Conservation (phyloP, 768 basidiomycete genomes). For the Daedaleopsis nitida region DNA sequence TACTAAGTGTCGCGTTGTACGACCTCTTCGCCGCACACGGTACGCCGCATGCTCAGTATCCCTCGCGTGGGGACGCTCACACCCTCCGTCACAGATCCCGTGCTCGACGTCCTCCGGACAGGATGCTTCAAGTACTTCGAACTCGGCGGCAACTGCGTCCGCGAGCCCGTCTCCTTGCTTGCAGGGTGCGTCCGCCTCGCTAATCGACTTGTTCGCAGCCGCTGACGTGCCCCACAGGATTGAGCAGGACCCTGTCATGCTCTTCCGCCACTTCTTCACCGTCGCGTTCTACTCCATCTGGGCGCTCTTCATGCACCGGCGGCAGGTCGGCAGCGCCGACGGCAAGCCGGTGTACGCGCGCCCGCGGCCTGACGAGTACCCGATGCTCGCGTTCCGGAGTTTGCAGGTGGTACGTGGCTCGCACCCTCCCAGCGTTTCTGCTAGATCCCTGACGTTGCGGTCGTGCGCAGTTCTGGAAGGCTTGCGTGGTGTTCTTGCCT, state of each 20-base stretch:
- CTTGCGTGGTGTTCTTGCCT: conserved; percentile 86
- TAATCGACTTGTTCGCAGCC: not conserved
- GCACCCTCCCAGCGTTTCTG: not conserved
- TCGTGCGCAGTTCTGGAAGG: conserved; percentile 76
- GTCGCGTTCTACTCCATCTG: conserved; percentile 96
- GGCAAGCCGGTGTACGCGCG: conserved; percentile 42
- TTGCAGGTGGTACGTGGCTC: conserved; percentile 58
- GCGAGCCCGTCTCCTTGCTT: conserved; percentile 87
- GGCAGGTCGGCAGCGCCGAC: conserved; percentile 35
- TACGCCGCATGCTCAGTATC: conserved; percentile 39
- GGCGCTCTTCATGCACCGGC: conserved; percentile 76
- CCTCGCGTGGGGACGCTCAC: not conserved
- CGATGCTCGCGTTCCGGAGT: conserved; percentile 59
- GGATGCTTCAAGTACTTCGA: conserved; percentile 99
- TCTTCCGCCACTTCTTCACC: conserved; percentile 90
- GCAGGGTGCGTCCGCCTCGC: not conserved
- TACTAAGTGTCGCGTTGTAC: conserved; percentile 90
- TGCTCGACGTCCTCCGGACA: conserved; percentile 61
- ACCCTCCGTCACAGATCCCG: conserved; percentile 50
- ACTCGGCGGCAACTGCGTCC: conserved; percentile 84
- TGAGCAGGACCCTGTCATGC: conserved; percentile 73
- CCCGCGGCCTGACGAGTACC: conserved; percentile 66
- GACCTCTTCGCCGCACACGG: conserved; percentile 94
- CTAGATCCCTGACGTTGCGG: not conserved
- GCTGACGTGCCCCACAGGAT: conserved; percentile 50